A percentile compares a stretch with the other conserved stretches of the same genome.
phyloP scores from a whole-genome alignment of 2,329 filamentous ascomycete species.

The Colletotrichum zoysiae region DNA sequence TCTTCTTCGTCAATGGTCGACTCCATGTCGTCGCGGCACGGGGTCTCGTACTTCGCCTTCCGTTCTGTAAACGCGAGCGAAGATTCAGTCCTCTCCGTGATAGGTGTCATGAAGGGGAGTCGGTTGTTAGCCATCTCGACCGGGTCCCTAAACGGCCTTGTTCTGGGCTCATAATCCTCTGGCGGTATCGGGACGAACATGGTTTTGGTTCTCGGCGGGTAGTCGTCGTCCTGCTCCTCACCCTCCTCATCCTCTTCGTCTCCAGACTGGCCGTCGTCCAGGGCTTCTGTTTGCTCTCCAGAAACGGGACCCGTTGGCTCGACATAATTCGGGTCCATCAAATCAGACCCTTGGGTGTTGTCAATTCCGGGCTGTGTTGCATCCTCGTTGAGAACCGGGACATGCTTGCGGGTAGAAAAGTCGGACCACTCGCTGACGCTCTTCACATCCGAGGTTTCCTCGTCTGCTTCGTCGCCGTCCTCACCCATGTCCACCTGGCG shows the following conservation, averaged over 20 bases:
- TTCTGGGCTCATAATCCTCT: conserved; percentile 86
- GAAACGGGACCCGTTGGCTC: conserved; percentile 47
- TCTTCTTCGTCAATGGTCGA: conserved; percentile 48
- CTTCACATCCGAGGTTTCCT: conserved; percentile 69
- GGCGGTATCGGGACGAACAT: conserved; percentile 85
- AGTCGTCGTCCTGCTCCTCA: conserved; percentile 51
- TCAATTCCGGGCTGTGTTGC: conserved; percentile 52
- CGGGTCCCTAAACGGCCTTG: conserved; percentile 84
- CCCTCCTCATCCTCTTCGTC: conserved; percentile 50
- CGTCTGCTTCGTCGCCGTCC: conserved; percentile 58
- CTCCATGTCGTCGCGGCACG: conserved; percentile 47
- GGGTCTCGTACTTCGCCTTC: conserved; percentile 42
- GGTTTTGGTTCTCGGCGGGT: conserved; percentile 68
- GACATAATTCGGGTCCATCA: conserved; percentile 54
- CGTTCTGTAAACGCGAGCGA: conserved; percentile 68
- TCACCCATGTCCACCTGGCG: conserved; percentile 69
- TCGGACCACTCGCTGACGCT: conserved; percentile 90
- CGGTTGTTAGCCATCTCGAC: conserved; percentile 87
- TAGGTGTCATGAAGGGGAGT: conserved; percentile 98
- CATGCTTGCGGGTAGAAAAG: conserved; percentile 80
- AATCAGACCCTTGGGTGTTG: conserved; percentile 54
- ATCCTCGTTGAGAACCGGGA: conserved; percentile 62
- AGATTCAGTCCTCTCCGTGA: conserved; percentile 93
- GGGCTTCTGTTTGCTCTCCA: conserved; percentile 48
- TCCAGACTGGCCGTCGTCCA: conserved; percentile 18